Base-by-base conservation (phyloP, 345 rosid species). In the Cardamine occulta region DNA sequence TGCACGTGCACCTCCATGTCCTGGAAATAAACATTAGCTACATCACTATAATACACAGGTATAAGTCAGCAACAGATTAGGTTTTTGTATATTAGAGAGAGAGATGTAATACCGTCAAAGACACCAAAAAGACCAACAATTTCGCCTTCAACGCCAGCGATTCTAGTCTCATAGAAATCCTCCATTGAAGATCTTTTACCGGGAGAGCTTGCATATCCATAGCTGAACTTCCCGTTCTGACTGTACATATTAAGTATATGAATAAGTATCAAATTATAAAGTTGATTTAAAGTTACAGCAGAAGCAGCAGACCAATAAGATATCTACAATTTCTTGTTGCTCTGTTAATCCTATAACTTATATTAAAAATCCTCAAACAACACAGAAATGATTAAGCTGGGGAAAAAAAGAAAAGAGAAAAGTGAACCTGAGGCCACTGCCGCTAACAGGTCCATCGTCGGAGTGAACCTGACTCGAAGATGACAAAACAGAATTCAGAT, bases 1-100 rank as follows among this genome's bases (percentile, higher is more conserved):
- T 61, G 99, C 99, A 40, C 98, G 91, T 68, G 90, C 96, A 73
- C 99, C 99, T 62, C 99, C 99, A 84, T 96, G 99, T 77, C 99
- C 99, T 96, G 82, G 23, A 21, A 21, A 21, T 21, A 21, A 21
- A 21, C 23, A 21, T 21, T 21, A 21, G 23, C 23, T 21, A 21
- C 23, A 21, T 21, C 23, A 21, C 23, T 21, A 21, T 21, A 21
- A 21, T 21, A 21, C 23, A 21, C 1, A 19, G 11, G 39, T 52
- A 52, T 0, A 53, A 24, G 69, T 7, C 32, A 53, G 7, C 3
- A 34, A 42, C 28, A 77, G 3, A 52, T 8, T 2, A 29, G 63
- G 23, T 12, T 28, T 3, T 1, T 39, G 70, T 28, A 52, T 11
- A 64, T 14, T 10, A 49, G 37, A 73, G 72, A 21, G 23, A 66